A percentile compares a stretch with the other conserved stretches of the same genome.
These are phyloP conservation scores for Penicillium decumbens DNA, from an alignment of 2,329 filamentous ascomycete genomes.

Conservation along the genomic window DNA sequence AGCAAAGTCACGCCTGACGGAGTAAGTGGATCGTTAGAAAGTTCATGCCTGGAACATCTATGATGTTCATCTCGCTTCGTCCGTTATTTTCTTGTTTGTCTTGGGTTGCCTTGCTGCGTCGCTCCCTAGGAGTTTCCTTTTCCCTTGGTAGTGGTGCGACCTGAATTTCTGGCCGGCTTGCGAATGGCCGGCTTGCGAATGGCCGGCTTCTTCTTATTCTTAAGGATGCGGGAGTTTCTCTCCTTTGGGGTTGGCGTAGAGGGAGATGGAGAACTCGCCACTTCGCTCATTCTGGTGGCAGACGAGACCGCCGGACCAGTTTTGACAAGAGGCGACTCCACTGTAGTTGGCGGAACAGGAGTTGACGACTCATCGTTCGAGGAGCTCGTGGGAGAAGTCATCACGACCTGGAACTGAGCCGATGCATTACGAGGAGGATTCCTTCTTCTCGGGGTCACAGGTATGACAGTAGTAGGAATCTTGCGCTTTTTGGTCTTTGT, in stretches of 20 bases:
- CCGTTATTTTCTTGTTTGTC: background rate
- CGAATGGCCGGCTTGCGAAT: background rate
- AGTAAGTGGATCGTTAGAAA: background rate
- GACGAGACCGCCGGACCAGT: background rate
- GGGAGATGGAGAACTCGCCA: background rate
- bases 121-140: background rate
- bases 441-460: background rate
- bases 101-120: background rate
- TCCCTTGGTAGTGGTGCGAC: background rate
- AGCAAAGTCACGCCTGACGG: background rate
- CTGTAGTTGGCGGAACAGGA: background rate
- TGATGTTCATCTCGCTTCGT: background rate
- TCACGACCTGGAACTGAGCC: background rate
- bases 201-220: background rate
- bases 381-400: background rate
- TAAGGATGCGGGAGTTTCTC: background rate
- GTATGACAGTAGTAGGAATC: background rate
- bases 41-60: background rate
- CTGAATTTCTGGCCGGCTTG: background rate
- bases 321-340: background rate
- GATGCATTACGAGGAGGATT: background rate
- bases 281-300: background rate
- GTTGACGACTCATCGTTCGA: background rate
- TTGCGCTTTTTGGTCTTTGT: conserved; percentile 3
- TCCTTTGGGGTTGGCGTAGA: background rate